phyloP scores from a whole-genome alignment of 345 rosid species.

The Orychophragmus violaceus region DNA sequence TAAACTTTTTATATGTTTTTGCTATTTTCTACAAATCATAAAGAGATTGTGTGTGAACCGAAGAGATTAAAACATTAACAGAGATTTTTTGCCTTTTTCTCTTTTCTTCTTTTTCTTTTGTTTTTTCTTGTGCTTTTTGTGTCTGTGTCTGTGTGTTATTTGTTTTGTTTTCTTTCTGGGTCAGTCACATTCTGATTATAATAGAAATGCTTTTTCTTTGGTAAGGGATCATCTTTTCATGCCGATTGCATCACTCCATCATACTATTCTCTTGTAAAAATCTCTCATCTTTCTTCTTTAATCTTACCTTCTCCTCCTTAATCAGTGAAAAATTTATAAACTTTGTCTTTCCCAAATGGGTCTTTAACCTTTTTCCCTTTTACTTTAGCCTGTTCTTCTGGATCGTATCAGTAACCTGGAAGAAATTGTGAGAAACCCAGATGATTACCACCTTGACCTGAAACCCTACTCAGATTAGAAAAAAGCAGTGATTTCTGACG shows the following conservation, averaged over 20 bases:
- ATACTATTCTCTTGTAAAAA: conserved; percentile 12
- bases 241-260: conserved; percentile 24
- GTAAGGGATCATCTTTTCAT: conserved; percentile 32
- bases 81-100: neutral
- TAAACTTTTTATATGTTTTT: neutral
- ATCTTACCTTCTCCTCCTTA: neutral
- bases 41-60: neutral
- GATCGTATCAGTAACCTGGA: conserved; percentile 21
- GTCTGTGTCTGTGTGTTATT: neutral
- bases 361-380: neutral
- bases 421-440: neutral
- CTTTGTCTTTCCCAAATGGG: conserved; percentile 20
- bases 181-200: neutral
- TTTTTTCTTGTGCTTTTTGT: neutral
- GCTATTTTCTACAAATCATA: neutral
- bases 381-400: conserved; percentile 1
- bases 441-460: conserved; percentile 4
- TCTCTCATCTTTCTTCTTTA: neutral
- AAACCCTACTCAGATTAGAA: neutral
- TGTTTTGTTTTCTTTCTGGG: neutral
- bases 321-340: neutral
- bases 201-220: neutral
- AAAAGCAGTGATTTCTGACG: conserved; percentile 7
- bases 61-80: neutral
- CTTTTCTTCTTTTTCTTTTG: neutral